A percentile compares a stretch with the other conserved stretches of the same genome.
These are phyloP conservation scores for Camillea tinctor DNA, from an alignment of 2,329 filamentous ascomycete genomes.

Conservation along the genomic window DNA sequence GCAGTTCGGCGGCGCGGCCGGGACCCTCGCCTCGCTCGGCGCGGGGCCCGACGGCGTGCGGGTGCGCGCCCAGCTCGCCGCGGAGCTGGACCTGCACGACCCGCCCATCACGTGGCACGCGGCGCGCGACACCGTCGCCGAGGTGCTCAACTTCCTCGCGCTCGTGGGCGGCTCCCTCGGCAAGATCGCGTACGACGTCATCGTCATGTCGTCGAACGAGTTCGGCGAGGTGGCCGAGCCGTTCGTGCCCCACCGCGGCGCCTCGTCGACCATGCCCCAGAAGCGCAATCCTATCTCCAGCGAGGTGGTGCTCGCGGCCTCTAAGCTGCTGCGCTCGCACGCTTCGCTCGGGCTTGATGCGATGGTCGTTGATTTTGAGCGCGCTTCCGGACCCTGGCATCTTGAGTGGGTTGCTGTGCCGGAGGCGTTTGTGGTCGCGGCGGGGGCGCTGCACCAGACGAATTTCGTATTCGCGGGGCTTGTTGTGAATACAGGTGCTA, in stretches of 20 bases:
- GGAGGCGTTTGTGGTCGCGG: constrained; percentile 51
- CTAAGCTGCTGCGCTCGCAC: constrained; percentile 52
- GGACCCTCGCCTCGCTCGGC: constrained; percentile 53
- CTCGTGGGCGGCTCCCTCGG: constrained; percentile 52
- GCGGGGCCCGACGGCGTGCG: constrained; percentile 44
- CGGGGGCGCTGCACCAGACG: constrained; percentile 52
- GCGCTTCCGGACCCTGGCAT: constrained; percentile 58
- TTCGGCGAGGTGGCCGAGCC: constrained; percentile 54
- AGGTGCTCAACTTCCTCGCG: constrained; percentile 52
- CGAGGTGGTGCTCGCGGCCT: constrained; percentile 54
- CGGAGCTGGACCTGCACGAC: constrained; percentile 45
- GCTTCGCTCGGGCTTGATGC: constrained; percentile 52
- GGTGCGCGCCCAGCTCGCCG: constrained; percentile 48
- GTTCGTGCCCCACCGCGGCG: constrained; percentile 52
- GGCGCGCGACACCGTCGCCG: constrained; percentile 51
- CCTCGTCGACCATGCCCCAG: constrained; percentile 57
- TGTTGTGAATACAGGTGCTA: constrained; percentile 47
- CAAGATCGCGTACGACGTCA: constrained; percentile 55
- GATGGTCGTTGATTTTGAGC: constrained; percentile 58
- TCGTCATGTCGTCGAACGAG: constrained; percentile 58
- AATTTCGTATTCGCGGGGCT: constrained; percentile 52
- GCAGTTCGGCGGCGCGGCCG: constrained; percentile 57
- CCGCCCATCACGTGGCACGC: constrained; percentile 58
- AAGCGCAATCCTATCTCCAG: constrained; percentile 59
- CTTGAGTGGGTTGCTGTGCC: constrained; percentile 58